Base-by-base conservation (phyloP, 495 filamentous ascomycete genomes). In the Penicillium argentinense region DNA sequence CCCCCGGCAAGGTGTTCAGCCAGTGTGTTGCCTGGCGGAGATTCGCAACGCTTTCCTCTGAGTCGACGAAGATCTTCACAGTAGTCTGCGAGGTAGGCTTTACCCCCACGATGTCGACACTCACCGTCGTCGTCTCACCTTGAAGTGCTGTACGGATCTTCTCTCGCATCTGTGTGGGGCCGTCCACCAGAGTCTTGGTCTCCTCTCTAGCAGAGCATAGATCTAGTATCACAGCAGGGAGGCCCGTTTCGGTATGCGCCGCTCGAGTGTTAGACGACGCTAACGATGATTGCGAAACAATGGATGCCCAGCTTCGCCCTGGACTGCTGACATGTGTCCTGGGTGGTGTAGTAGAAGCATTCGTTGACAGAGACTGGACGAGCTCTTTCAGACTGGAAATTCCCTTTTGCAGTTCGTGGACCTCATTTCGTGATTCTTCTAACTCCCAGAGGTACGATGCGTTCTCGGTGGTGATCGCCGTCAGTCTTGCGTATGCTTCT, bases 151-250 rank as follows among this genome's bases (percentile, higher is more conserved):
- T 13, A 9, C 38, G 21, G 19, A 25, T 22, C 38, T 40, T 40
- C 38, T 40, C 38, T 8, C 38, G 19, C 21, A 13, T 26, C 17
- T 26, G 13, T 40, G 13, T 16, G 6, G 38, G 38, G 38, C 27
- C 38, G 22, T 40, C 21, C 1, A 40, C 38, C 11, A 40, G 17
- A 9, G 38, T 23, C 22, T 40, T 40, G 38, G 23, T 40, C 17
- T 40, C 38, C 1, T 40, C 21, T 3, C n/a, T 25, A 5, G 21
- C 38, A 39, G 45, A 57, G 51, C 27, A 52, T 47, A 51, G 53
- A 51, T 36, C 33, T 9, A 36, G 33, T 13, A 36, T 9, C 3
- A 36, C 33, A 36, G 33, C 33, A 13, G 33, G 16, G 13, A 36
- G 33, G 21, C 33, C 33, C 5, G 21, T 13, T 5, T 18, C 21